A percentile compares a stretch with the other conserved stretches of the same genome.
These are phyloP conservation scores for Licmophora abbreviata DNA, from an alignment of 108 stramenopile genomes.

Conservation along the genomic window DNA sequence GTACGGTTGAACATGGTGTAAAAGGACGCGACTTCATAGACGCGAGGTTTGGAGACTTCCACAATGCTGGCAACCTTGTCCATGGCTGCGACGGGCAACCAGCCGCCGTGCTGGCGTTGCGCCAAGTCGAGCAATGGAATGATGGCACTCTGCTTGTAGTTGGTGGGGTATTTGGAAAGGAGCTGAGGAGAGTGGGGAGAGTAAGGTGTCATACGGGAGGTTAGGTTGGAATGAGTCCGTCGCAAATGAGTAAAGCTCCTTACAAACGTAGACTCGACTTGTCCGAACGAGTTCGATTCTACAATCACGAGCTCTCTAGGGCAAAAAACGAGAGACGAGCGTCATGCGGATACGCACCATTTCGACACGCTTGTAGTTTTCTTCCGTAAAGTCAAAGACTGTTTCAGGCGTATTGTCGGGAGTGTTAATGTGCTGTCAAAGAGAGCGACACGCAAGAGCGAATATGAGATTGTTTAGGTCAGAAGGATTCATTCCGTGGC, in stretches of 20 bases:
- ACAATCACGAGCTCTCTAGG: no score
- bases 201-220: not conserved
- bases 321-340: not conserved
- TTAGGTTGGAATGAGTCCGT: not conserved
- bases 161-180: conserved; percentile 92
- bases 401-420: conserved; percentile 88
- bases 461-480: no score
- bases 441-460: no score
- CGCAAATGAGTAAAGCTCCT: not conserved
- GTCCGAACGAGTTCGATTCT: no score
- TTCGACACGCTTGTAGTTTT: conserved; percentile 91
- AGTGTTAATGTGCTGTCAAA: conserved; percentile 93
- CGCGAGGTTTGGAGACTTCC: conserved; percentile 80
- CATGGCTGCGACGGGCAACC: conserved; percentile 98
- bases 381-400: conserved; percentile 90
- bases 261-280: not conserved
- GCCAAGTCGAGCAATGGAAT: conserved; percentile 96
- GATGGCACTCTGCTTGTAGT: conserved; percentile 96
- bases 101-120: conserved; percentile 95
- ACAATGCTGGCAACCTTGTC: conserved; percentile 97
- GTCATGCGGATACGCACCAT: conserved; percentile 14
- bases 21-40: conserved; percentile 97
- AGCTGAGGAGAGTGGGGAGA: conserved; percentile 16
- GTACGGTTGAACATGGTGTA: conserved; percentile 99
- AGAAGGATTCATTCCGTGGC: no score